These are phyloP conservation scores for Senna tora DNA, from an alignment of 306 rosid species.

Conservation along the genomic window DNA sequence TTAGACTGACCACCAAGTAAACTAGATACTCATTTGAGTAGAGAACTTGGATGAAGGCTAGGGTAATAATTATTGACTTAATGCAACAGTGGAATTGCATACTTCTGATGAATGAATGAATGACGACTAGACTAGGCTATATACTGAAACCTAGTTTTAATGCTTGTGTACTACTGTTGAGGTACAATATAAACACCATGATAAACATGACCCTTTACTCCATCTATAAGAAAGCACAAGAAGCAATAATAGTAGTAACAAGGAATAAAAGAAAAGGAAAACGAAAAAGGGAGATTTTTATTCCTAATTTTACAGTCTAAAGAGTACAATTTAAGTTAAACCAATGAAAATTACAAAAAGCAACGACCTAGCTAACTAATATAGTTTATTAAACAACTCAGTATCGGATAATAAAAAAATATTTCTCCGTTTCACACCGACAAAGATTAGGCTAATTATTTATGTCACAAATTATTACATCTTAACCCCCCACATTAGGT, in stretches of 20 bases:
- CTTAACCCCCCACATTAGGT: not conserved
- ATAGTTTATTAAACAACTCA: not conserved
- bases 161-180: constrained; percentile 28
- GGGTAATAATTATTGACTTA: constrained; percentile 47
- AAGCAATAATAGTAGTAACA: not conserved
- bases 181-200: constrained; percentile 35
- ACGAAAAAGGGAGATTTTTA: not conserved
- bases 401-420: not conserved
- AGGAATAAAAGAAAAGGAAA: not conserved
- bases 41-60: constrained; percentile 33
- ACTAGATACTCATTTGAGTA: constrained; percentile 37
- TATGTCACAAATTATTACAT: not conserved
- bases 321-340: constrained; percentile 7
- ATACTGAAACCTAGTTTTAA: constrained; percentile 22
- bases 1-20: constrained; percentile 44
- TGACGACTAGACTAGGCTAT: constrained; percentile 37
- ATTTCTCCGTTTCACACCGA: not conserved
- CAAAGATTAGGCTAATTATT: not conserved
- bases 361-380: not conserved
- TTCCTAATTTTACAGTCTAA: not conserved
- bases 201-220: constrained; percentile 19
- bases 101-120: constrained; percentile 48
- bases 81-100: constrained; percentile 60
- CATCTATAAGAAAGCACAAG: constrained; percentile 5
- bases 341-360: not conserved